Evolutionary conservation across 257 asterid genomes (phyloP), one percentile per base, ranked within the genome.

Genomic region (Voacanga thouarsii): DNA sequence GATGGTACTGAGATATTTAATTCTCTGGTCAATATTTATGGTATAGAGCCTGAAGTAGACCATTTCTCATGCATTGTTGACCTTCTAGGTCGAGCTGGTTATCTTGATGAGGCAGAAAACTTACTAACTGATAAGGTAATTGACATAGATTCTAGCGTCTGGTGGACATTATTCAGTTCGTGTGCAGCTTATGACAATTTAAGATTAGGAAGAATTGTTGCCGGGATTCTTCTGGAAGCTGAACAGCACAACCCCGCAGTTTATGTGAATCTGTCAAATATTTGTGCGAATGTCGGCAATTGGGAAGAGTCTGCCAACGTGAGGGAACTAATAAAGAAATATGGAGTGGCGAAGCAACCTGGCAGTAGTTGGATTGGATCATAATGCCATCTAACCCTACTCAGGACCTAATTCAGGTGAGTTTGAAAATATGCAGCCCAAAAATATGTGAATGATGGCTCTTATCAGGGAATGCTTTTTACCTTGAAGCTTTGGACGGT

Each of bases 121-220:
- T 55, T 94, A 55, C 80, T 90, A 14, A 83, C 78, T 75, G 80
- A 61, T 66, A 64, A 80, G 78, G 88, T 85, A 21, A 49, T 80
- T 39, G 84, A 78, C 80, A 70, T 92, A 37, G 94, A 90, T 63
- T 77, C 92, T 6, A 77, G 82, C 57, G 89, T 90, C 39, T 94
- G 97, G 97, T 92, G 97, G 98, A 82, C 94, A 7, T 82, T 94
- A 41, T 83, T 94, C 57, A 90, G 97, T 83, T 90, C 83, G 0
- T 94, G 94, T 45, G 92, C 84, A 14, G 88, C 91, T 55, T 91
- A 89, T 85, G 96, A 91, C 1, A 79, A 90, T 75, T 45, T 92
- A 60, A 87, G 86, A 75, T 68, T 94, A 85, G 97, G 96, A 57
- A 83, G 86, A 79, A 80, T 90, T 24, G 81, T 87, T 71, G 97